These are phyloP conservation scores for Auricularia sp. DNA, from an alignment of 768 basidiomycete genomes.

Conservation along the genomic window DNA sequence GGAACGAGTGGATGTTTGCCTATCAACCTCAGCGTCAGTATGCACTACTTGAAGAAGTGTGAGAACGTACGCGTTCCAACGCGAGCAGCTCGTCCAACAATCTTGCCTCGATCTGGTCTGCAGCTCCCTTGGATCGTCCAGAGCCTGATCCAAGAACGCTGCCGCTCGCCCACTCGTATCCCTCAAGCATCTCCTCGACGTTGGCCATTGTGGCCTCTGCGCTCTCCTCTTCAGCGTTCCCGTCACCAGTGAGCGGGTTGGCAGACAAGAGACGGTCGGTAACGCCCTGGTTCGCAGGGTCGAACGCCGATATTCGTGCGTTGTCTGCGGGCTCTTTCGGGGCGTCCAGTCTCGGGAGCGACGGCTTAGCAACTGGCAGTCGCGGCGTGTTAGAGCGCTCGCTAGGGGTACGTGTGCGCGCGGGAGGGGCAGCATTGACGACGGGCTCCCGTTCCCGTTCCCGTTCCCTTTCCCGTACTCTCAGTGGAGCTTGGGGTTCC, in stretches of 20 bases:
- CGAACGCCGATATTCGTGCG: constrained; percentile 72
- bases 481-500: neutral
- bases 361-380: neutral
- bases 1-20: constrained; percentile 96
- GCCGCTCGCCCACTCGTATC: constrained; percentile 91
- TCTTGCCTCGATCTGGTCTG: constrained; percentile 86
- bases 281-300: constrained; percentile 63
- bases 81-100: constrained; percentile 85
- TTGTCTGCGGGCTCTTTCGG: constrained; percentile 31
- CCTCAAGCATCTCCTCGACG: constrained; percentile 98
- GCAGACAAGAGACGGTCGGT: constrained; percentile 53
- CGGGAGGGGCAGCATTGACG: neutral
- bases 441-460: neutral
- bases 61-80: constrained; percentile 66
- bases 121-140: constrained; percentile 51
- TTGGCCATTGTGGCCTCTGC: constrained; percentile 75
- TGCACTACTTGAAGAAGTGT: neutral
- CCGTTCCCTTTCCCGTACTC: neutral
- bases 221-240: constrained; percentile 49
- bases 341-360: neutral
- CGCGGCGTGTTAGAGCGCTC: neutral
- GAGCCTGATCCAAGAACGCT: constrained; percentile 47
- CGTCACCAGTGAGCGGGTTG: constrained; percentile 17
- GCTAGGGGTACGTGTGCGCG: neutral
- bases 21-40: constrained; percentile 20